phyloP scores from a whole-genome alignment of 768 basidiomycete species.

The Suillus americanus region DNA sequence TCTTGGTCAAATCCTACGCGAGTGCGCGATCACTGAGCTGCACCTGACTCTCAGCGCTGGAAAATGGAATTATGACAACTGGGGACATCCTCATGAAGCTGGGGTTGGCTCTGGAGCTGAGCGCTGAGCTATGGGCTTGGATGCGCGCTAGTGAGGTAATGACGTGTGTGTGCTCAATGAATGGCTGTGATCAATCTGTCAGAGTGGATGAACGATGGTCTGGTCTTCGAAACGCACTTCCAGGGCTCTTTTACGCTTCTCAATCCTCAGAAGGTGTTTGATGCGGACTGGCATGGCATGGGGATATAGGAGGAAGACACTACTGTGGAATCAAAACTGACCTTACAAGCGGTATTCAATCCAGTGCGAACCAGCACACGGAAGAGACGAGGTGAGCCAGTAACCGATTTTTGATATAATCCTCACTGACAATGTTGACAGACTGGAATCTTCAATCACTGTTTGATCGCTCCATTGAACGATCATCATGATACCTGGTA shows the following conservation, averaged over 20 bases:
- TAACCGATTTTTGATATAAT: neutral
- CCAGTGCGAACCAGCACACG: constrained; percentile 58
- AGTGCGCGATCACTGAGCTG: constrained; percentile 84
- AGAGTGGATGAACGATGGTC: constrained; percentile 76
- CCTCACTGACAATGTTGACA: constrained; percentile 25
- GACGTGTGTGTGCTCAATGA: constrained; percentile 38
- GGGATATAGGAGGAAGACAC: constrained; percentile 56
- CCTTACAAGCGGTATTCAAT: constrained; percentile 77
- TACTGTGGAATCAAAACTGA: constrained; percentile 65
- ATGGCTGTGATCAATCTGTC: constrained; percentile 32
- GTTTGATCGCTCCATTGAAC: constrained; percentile 66
- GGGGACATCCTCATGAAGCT: constrained; percentile 78
- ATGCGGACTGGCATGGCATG: constrained; percentile 91
- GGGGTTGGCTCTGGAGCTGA: constrained; percentile 86
- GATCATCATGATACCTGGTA: constrained; percentile 69
- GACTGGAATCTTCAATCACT: constrained; percentile 75
- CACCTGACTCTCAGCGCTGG: constrained; percentile 90
- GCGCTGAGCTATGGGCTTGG: constrained; percentile 90
- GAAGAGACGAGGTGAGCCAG: constrained; percentile 52
- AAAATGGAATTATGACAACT: constrained; percentile 83
- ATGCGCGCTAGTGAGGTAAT: constrained; percentile 62
- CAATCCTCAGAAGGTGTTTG: constrained; percentile 84
- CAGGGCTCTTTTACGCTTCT: constrained; percentile 97
- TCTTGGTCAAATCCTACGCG: constrained; percentile 82
- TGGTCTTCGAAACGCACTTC: constrained; percentile 82